A percentile compares a stretch with the other conserved stretches of the same genome.
phyloP scores from a whole-genome alignment of 2,329 filamentous ascomycete genomes.

The Ascochyta pisi region DNA sequence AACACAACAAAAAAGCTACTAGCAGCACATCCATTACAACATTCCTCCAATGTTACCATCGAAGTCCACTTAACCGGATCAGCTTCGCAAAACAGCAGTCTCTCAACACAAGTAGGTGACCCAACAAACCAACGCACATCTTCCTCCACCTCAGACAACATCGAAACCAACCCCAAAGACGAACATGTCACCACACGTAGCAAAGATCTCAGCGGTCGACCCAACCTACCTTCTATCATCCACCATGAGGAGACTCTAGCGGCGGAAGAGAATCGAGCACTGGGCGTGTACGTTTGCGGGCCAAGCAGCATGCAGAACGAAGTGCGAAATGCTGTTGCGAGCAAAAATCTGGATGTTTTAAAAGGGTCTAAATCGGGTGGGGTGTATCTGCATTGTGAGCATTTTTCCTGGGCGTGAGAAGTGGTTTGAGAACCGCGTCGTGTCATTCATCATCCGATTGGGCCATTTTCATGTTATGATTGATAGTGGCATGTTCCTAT shows the following conservation, averaged over 20 bases:
- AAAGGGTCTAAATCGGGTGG: constrained; percentile 39
- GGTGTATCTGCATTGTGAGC: constrained; percentile 58
- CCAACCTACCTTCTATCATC: not conserved
- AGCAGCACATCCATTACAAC: not conserved
- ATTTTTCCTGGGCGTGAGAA: constrained; percentile 45
- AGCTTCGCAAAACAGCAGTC: not conserved
- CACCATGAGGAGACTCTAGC: not conserved
- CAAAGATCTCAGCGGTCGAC: not conserved
- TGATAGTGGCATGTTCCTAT: no score
- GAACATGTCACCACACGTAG: not conserved
- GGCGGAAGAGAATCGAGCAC: constrained; percentile 8
- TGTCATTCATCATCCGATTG: no score
- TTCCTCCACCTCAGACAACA: not conserved
- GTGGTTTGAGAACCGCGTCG: no score
- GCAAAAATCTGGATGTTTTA: constrained; percentile 50
- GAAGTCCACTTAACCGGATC: constrained; percentile 6
- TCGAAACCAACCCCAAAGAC: not conserved
- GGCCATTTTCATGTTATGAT: no score
- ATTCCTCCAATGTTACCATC: not conserved
- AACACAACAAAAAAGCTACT: not conserved
- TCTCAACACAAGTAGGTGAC: not conserved
- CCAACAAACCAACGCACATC: not conserved
- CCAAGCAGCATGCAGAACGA: constrained; percentile 57
- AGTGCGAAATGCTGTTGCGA: constrained; percentile 56
- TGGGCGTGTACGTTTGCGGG: constrained; percentile 54